phyloP scores from a whole-genome alignment of 169 alveolate species.

The Babesia ovata region DNA sequence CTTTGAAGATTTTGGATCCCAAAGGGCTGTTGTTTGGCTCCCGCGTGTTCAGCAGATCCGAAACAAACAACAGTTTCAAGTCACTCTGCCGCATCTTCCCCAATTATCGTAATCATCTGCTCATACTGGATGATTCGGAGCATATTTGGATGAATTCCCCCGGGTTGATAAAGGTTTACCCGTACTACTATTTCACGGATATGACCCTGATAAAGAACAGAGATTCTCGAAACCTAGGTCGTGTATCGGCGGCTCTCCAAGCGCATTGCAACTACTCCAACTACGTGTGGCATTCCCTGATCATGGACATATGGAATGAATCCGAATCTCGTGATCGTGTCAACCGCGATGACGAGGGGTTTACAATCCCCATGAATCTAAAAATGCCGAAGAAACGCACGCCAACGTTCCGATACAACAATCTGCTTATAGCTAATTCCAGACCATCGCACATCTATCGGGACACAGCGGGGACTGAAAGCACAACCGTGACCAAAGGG shows the following conservation, averaged over 20 bases:
- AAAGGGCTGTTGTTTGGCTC: constrained; percentile 60
- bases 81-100: constrained; percentile 66
- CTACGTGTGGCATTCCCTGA: constrained; percentile 27
- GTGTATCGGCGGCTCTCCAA: constrained; percentile 58
- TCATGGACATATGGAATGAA: constrained; percentile 37
- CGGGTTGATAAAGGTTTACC: constrained; percentile 57
- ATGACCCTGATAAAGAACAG: constrained; percentile 2
- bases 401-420: constrained; percentile 29
- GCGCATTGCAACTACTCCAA: constrained; percentile 58
- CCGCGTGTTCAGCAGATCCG: constrained; percentile 74
- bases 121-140: constrained; percentile 60
- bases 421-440: constrained; percentile 40
- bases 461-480: neutral
- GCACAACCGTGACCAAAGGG: neutral
- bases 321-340: neutral
- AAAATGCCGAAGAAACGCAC: neutral
- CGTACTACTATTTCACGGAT: constrained; percentile 63
- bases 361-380: constrained; percentile 32
- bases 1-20: constrained; percentile 80
- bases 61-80: constrained; percentile 46
- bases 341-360: constrained; percentile 47
- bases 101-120: constrained; percentile 35
- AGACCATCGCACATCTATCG: constrained; percentile 25
- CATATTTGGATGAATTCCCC: constrained; percentile 45
- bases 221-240: constrained; percentile 25